These are phyloP conservation scores for Grosmannia clavigera DNA, from an alignment of 2,329 filamentous ascomycete genomes.

Conservation along the genomic window DNA sequence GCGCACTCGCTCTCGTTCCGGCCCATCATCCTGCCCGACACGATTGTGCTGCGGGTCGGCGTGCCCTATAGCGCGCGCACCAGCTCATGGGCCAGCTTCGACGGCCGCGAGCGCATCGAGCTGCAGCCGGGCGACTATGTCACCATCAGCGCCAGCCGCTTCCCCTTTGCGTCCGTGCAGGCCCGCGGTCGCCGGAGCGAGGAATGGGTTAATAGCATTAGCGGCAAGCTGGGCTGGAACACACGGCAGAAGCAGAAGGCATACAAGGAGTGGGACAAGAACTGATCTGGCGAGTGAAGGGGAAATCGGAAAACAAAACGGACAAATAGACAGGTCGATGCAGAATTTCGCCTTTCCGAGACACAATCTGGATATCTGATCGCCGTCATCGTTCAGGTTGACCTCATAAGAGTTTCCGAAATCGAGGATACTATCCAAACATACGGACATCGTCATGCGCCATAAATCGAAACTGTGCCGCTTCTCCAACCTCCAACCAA, in stretches of 20 bases:
- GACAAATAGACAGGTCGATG: neutral
- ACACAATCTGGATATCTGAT: slow-evolving; percentile 14
- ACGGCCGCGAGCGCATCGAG: slow-evolving; percentile 81
- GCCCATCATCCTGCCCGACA: slow-evolving; percentile 93
- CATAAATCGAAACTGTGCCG: too few relatives aligned
- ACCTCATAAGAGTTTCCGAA: slow-evolving; percentile 19
- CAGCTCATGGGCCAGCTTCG: slow-evolving; percentile 93
- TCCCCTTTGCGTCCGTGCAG: slow-evolving; percentile 68
- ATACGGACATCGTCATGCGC: too few relatives aligned
- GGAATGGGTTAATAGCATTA: slow-evolving; percentile 75
- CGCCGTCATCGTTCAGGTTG: slow-evolving; percentile 31
- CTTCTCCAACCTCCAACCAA: too few relatives aligned
- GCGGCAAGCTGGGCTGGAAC: slow-evolving; percentile 70
- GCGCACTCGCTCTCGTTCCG: slow-evolving; percentile 91
- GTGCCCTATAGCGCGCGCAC: slow-evolving; percentile 91
- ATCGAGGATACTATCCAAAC: neutral
- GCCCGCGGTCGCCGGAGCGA: slow-evolving; percentile 56
- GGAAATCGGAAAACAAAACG: neutral
- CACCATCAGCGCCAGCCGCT: slow-evolving; percentile 63
- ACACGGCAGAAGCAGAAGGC: slow-evolving; percentile 64
- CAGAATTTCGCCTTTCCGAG: neutral
- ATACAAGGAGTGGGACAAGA: slow-evolving; percentile 34
- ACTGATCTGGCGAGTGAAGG: slow-evolving; percentile 1
- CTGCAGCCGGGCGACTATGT: slow-evolving; percentile 70
- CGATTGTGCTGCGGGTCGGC: slow-evolving; percentile 81